These are phyloP conservation scores for Daedalea quercina DNA, from an alignment of 768 basidiomycete genomes.

Conservation along the genomic window DNA sequence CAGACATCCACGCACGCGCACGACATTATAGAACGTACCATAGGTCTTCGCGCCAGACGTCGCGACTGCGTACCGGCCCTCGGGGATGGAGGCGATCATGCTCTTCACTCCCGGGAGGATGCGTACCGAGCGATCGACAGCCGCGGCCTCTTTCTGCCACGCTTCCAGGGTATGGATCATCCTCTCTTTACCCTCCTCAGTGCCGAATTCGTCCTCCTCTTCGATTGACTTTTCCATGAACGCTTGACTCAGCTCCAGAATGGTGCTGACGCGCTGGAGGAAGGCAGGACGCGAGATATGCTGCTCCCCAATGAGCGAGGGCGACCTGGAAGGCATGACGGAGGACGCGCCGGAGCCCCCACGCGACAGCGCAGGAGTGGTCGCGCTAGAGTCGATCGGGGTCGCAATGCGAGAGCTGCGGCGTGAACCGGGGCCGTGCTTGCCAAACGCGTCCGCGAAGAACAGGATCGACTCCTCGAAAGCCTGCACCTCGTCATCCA, in stretches of 20 bases:
- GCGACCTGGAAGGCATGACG: slow-evolving; percentile 35
- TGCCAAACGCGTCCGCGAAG: slow-evolving; percentile 55
- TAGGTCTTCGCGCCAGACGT: slow-evolving; percentile 72
- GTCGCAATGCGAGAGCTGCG: slow-evolving; percentile 16
- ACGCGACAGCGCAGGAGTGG: slow-evolving; percentile 38
- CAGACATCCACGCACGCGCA: neutral
- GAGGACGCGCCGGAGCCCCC: slow-evolving; percentile 35
- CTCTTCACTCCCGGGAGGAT: slow-evolving; percentile 65
- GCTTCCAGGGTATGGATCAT: slow-evolving; percentile 33
- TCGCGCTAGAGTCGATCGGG: slow-evolving; percentile 24
- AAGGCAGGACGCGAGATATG: slow-evolving; percentile 38
- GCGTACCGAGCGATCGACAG: slow-evolving; percentile 53
- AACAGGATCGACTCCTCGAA: slow-evolving; percentile 63
- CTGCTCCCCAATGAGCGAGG: slow-evolving; percentile 29
- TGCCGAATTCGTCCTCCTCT: slow-evolving; percentile 17
- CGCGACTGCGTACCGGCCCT: slow-evolving; percentile 63
- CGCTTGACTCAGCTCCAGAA: slow-evolving; percentile 30
- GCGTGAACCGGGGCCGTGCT: slow-evolving; percentile 34
- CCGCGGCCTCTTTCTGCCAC: slow-evolving; percentile 50
- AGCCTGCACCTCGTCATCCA: slow-evolving; percentile 49
- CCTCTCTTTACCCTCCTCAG: slow-evolving; percentile 15
- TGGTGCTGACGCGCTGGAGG: slow-evolving; percentile 31
- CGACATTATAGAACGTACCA: slow-evolving; percentile 29
- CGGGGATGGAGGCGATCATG: slow-evolving; percentile 60
- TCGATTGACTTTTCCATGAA: slow-evolving; percentile 26